These are phyloP conservation scores for Serpula lacrymans DNA, from an alignment of 768 basidiomycete species.

Conservation along the genomic window DNA sequence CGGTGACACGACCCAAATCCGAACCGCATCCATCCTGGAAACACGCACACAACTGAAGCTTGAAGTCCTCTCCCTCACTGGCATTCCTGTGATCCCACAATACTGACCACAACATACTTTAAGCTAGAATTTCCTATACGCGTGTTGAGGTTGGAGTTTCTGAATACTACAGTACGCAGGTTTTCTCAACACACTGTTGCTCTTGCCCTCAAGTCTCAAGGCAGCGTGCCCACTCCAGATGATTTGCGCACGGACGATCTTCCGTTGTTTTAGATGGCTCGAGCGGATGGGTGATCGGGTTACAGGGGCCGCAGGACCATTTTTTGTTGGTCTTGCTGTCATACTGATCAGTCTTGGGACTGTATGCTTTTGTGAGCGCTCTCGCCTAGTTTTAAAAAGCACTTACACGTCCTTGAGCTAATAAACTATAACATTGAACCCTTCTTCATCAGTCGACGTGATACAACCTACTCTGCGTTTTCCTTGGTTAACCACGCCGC, in stretches of 20 bases:
- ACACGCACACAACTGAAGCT: no score
- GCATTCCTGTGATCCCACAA: no score
- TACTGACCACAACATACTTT: no score
- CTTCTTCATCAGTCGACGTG: constrained; percentile 61
- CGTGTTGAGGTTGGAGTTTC: no score
- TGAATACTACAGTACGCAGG: no score
- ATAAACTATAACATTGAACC: constrained; percentile 3
- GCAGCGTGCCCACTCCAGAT: no score
- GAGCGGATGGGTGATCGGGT: constrained; percentile 75
- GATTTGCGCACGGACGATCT: constrained; percentile 31
- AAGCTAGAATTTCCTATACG: no score
- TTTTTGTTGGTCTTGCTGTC: constrained; percentile 82
- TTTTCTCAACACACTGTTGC: no score
- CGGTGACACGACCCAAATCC: no score
- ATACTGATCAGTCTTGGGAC: constrained; percentile 65
- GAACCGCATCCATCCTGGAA: no score
- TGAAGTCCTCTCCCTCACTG: no score
- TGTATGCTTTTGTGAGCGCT: constrained; percentile 74
- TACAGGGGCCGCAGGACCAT: constrained; percentile 89
- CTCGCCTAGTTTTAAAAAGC: neutral
- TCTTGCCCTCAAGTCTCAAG: no score
- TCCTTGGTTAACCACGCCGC: constrained; percentile 58
- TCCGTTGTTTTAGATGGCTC: constrained; percentile 60
- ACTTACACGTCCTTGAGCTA: constrained; percentile 1
- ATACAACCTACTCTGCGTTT: constrained; percentile 63